These are phyloP conservation scores for Euphorbia lathyris DNA, from an alignment of 345 rosid genomes.

Conservation along the genomic window DNA sequence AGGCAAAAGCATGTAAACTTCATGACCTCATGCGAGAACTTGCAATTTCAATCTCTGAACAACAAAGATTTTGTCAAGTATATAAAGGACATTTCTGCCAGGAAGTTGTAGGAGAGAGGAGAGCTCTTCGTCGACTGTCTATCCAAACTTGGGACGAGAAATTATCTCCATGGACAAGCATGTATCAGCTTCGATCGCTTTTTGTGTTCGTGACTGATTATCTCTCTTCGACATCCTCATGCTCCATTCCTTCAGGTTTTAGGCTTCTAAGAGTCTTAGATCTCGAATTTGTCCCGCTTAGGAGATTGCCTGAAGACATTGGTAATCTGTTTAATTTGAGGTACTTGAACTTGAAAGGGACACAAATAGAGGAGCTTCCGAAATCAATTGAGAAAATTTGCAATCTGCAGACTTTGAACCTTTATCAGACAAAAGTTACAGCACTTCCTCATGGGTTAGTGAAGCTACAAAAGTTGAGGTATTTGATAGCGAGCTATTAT, in stretches of 20 bases:
- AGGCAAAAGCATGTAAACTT: conserved; percentile 3
- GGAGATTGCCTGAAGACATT: conserved; percentile 23
- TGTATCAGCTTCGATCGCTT: conserved; percentile 28
- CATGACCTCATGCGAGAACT: background rate
- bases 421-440: conserved; percentile 19
- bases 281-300: conserved; percentile 28
- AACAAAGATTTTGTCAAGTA: conserved; percentile 27
- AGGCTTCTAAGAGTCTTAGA: conserved; percentile 34
- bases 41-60: conserved; percentile 32
- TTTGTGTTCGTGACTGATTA: conserved; percentile 24
- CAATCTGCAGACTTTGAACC: conserved; percentile 29
- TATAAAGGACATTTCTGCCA: conserved; percentile 4
- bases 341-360: conserved; percentile 35
- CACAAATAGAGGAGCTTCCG: conserved; percentile 30
- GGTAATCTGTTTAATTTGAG: conserved; percentile 35
- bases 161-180: conserved; percentile 3
- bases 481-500: conserved; percentile 17
- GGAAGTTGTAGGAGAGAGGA: background rate
- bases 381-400: conserved; percentile 28
- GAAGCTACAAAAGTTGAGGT: conserved; percentile 26
- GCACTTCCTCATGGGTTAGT: conserved; percentile 32
- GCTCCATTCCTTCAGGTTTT: conserved; percentile 15
- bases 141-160: conserved; percentile 15
- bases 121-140: conserved; percentile 29
- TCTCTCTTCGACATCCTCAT: background rate